Evolutionary conservation across 2,329 filamentous ascomycete species (phyloP).

Genomic region (Xylogone sp.): DNA sequence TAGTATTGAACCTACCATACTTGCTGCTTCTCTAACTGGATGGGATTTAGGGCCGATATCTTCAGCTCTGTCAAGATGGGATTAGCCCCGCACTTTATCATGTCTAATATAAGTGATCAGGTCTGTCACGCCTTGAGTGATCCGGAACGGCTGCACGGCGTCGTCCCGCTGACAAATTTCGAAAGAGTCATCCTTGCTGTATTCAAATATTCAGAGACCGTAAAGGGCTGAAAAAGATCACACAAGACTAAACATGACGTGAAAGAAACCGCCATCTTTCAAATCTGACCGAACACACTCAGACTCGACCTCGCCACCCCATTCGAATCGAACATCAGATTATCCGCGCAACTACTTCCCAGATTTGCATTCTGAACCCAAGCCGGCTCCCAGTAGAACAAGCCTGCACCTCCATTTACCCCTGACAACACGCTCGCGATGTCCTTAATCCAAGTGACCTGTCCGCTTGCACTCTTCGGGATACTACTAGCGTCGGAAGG

Average conservation of each 20-base stretch:
- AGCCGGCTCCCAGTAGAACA: slow-evolving; percentile 74
- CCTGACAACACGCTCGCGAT: slow-evolving; percentile 53
- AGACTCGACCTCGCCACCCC: slow-evolving; percentile 55
- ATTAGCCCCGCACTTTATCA: background rate
- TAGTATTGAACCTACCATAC: background rate
- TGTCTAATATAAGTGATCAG: background rate
- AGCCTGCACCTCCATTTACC: slow-evolving; percentile 49
- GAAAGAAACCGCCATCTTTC: too few relatives aligned
- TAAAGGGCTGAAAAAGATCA: too few relatives aligned
- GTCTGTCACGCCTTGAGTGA: background rate
- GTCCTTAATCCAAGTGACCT: slow-evolving; percentile 56
- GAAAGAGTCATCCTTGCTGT: background rate
- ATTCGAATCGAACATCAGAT: slow-evolving; percentile 55
- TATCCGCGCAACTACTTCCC: slow-evolving; percentile 62
- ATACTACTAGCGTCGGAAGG: slow-evolving; percentile 57
- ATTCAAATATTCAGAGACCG: too few relatives aligned
- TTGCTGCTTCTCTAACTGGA: background rate
- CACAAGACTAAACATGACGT: too few relatives aligned
- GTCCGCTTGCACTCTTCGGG: slow-evolving; percentile 59
- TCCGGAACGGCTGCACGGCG: background rate
- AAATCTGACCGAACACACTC: slow-evolving; percentile 50
- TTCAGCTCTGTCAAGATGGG: background rate
- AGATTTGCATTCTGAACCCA: slow-evolving; percentile 64
- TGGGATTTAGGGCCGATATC: background rate
- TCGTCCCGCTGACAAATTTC: background rate